These are phyloP conservation scores for Alopecurus myosuroides DNA, from an alignment of 176 grass and related monocot genomes.

Conservation along the genomic window DNA sequence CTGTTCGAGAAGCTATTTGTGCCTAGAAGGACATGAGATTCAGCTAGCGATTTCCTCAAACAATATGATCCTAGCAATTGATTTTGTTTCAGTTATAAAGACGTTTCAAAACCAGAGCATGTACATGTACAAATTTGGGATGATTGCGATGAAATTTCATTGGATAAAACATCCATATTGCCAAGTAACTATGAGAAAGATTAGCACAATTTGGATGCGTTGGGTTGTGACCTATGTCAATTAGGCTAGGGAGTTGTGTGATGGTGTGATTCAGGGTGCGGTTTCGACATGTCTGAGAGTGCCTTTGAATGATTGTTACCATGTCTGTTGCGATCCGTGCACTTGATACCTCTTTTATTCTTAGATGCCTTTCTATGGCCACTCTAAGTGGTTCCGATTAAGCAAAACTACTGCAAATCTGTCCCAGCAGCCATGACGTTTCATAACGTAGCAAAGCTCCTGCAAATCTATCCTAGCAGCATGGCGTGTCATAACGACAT, in stretches of 20 bases:
- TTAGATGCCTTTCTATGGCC: no score
- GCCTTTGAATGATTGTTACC: no score
- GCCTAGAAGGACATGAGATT: neutral
- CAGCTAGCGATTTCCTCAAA: neutral
- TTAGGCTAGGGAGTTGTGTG: neutral
- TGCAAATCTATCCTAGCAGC: no score
- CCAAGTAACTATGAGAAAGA: neutral
- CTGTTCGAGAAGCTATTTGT: neutral
- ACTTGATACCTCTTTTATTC: no score
- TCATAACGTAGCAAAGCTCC: no score
- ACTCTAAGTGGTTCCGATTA: no score
- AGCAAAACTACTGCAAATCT: no score
- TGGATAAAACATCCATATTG: neutral
- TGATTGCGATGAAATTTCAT: neutral
- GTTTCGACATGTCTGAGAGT: no score
- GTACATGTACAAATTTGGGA: neutral
- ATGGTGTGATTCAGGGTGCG: no score
- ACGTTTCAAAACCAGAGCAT: neutral
- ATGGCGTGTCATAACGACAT: no score
- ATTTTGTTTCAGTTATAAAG: neutral
- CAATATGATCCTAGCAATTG: neutral
- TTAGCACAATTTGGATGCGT: neutral
- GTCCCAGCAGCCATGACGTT: no score
- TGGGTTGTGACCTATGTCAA: neutral
- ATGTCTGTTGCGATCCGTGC: no score